Evolutionary conservation across 345 rosid species (phyloP), one percentile per base, ranked within the genome.

Genomic region (Adansonia digitata): DNA sequence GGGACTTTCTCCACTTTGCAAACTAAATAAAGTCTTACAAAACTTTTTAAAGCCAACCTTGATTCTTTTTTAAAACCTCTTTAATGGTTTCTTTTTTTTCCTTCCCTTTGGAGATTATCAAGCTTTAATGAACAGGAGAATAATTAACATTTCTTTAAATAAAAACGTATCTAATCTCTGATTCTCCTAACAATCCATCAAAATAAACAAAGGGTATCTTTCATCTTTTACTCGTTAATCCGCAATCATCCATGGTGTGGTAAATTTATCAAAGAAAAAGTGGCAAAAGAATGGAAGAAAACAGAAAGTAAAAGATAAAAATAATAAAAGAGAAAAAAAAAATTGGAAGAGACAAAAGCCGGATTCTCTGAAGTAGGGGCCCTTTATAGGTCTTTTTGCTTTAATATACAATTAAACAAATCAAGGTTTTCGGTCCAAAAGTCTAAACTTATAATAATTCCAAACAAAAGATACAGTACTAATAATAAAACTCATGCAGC

Each of bases 351-450:
- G 76, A 73, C 76, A 73, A 60, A n/a, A 18, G 11, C 69, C 76
- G 68, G 76, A 73, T 73, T 60, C 76, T 73, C 69, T 26, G 56
- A 56, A 29, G 55, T 73, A 60, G 76, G 53, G 55, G 51, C 67
- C 67, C 57, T 73, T 43, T 72, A 24, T 46, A 42, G 65, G 53
- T 39, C 52, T 35, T 49, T 56, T 24, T n/a, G n/a, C 26, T 39
- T 57, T 22, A 15, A 71, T 40, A 6, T 20, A 69, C 26, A 70
- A 56, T 71, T 51, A 71, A 51, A 55, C 20, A 69, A 69, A 69
- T 40, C 70, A 40, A 65, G 46, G 4, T 37, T 61, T 61, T 61
- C 31, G 51, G 26, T 40, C 51, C 34, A 12, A 10, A 7, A 8
- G 46, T 66, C n/a, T n/a, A n/a, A n/a, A n/a, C n/a, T n/a, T n/a